phyloP scores from a whole-genome alignment of 2,329 filamentous ascomycete genomes.

The Sporothrix protearum region DNA sequence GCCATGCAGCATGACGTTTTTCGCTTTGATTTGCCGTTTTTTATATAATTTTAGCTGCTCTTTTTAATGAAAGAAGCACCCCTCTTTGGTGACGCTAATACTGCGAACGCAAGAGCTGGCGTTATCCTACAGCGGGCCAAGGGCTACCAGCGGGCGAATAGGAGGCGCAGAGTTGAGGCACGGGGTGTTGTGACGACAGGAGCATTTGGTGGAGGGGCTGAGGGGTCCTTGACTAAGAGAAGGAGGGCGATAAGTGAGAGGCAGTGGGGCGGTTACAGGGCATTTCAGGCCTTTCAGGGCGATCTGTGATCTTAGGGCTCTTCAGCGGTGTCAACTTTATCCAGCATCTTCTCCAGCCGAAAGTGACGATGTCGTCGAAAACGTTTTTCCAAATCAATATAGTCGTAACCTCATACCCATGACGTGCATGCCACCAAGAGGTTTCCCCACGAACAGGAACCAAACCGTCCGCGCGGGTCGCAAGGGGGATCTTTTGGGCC shows the following conservation, averaged over 20 bases:
- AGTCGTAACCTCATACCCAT: conserved; percentile 9
- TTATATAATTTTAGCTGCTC: no score
- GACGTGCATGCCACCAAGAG: conserved; percentile 12
- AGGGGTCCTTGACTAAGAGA: not conserved
- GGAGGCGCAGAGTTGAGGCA: conserved; percentile 15
- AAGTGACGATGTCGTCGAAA: not conserved
- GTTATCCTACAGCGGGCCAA: not conserved
- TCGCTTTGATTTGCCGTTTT: not conserved
- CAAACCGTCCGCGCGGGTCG: conserved; percentile 15
- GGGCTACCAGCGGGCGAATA: conserved; percentile 2
- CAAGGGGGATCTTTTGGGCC: conserved; percentile 4
- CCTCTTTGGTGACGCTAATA: not conserved
- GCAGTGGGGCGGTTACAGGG: not conserved
- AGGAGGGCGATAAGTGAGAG: not conserved
- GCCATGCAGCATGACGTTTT: conserved; percentile 17
- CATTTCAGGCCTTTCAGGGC: not conserved
- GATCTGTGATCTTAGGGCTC: not conserved
- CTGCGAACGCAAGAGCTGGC: not conserved
- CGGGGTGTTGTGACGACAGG: not conserved
- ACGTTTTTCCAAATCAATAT: not conserved
- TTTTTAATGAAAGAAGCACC: no score
- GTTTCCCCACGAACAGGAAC: conserved; percentile 15
- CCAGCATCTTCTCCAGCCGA: no score
- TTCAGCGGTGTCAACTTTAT: not conserved
- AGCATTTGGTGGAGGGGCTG: not conserved